Conservation (phyloP, 768 basidiomycete genomes). For the Mycena venus region DNA sequence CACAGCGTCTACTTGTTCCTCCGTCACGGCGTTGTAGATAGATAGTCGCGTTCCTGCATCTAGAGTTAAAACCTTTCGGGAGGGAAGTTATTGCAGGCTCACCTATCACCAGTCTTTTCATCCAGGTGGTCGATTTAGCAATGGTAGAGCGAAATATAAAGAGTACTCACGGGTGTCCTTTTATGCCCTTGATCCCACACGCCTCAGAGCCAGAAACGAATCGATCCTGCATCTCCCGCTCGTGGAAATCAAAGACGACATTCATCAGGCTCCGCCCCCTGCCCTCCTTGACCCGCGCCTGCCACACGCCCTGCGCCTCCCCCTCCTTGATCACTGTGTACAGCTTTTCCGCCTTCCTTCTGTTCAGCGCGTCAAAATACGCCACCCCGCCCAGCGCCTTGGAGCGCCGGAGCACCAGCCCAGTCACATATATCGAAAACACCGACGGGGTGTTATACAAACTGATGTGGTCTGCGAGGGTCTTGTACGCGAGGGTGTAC, state of each 20-base stretch:
- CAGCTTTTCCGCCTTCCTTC: neutral
- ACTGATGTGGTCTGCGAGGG: constrained; percentile 80
- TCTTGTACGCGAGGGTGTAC: constrained; percentile 85
- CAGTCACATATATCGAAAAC: constrained; percentile 90
- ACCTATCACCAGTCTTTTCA: neutral
- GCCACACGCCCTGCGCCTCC: neutral
- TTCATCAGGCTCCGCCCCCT: neutral
- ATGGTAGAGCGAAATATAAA: no score
- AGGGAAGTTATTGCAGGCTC: neutral
- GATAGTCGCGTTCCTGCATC: neutral
- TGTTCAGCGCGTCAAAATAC: constrained; percentile 41
- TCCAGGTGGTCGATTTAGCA: no score
- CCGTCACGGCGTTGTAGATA: neutral
- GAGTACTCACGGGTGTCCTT: neutral
- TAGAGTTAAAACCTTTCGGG: neutral
- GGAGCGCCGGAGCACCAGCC: constrained; percentile 84
- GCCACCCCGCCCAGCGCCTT: constrained; percentile 72
- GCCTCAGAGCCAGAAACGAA: neutral
- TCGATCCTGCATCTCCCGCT: neutral
- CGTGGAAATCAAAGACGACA: neutral
- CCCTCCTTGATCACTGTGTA: neutral
- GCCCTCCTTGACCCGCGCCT: neutral
- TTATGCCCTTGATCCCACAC: neutral
- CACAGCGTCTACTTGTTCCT: neutral
- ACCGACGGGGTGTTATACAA: constrained; percentile 96